Evolutionary conservation across 2,329 filamentous ascomycete genomes (phyloP).

Genomic region (Penicillium sp.): DNA sequence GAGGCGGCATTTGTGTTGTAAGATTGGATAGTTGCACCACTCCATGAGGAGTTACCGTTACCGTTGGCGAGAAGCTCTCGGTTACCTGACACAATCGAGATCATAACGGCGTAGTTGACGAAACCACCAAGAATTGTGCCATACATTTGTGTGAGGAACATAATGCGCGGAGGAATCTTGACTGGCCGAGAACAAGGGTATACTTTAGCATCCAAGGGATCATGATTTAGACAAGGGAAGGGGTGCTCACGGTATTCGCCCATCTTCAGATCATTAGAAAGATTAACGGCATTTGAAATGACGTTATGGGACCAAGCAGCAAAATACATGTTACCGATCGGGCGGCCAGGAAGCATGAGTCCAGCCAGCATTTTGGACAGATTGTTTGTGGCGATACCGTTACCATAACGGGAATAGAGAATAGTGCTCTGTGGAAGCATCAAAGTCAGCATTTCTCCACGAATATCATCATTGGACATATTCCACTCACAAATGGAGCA

Average conservation of each 20-base stretch:
- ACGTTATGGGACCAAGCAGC: constrained; percentile 60
- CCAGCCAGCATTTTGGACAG: constrained; percentile 59
- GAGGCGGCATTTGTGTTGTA: constrained; percentile 39
- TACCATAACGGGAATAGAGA: constrained; percentile 55
- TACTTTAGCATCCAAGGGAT: constrained; percentile 21
- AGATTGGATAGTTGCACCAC: constrained; percentile 51
- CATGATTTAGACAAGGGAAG: constrained; percentile 9
- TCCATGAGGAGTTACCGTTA: constrained; percentile 54
- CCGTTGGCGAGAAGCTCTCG: constrained; percentile 48
- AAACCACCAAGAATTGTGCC: constrained; percentile 56
- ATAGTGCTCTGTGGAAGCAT: constrained; percentile 47
- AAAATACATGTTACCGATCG: constrained; percentile 60
- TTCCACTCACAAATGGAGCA: constrained; percentile 24
- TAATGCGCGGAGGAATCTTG: constrained; percentile 56
- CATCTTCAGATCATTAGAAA: constrained; percentile 58
- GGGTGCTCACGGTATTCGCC: constrained; percentile 55
- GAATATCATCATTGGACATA: not conserved
- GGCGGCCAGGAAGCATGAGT: constrained; percentile 51
- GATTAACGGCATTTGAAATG: constrained; percentile 51
- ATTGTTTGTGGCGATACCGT: constrained; percentile 60
- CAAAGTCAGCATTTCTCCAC: not conserved
- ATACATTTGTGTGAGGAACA: constrained; percentile 58
- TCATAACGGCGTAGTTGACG: constrained; percentile 58
- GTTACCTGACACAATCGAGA: constrained; percentile 52
- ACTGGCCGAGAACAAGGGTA: not conserved